Percentiles rank a stretch among this genome's conserved stretches.
Conservation (phyloP, 805 yeast species). For the Kodamaea hsintzibuensis region DNA sequence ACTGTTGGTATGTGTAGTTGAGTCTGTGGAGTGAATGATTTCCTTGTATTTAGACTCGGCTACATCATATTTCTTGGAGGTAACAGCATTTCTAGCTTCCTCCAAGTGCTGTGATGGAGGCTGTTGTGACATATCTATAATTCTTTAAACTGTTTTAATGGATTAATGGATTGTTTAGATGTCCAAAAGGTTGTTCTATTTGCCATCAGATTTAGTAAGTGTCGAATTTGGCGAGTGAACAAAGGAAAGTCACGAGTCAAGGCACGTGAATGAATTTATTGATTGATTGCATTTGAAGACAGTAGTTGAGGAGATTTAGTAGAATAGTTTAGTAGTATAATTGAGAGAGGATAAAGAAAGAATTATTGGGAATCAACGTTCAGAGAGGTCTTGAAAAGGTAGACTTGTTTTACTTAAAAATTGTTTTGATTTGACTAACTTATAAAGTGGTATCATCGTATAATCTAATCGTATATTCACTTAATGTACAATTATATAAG, state of each 20-base stretch:
- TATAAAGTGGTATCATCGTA: too few relatives aligned
- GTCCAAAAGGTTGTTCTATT: not conserved
- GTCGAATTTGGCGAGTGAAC: conserved; percentile 3
- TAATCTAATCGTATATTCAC: too few relatives aligned
- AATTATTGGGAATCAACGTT: too few relatives aligned
- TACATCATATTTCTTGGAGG: conserved; percentile 45
- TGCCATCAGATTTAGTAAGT: not conserved
- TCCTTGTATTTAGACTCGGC: conserved; percentile 65
- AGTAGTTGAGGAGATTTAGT: not conserved
- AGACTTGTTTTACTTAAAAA: too few relatives aligned
- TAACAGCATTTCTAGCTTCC: conserved; percentile 61
- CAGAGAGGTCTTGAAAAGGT: too few relatives aligned
- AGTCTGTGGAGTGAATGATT: conserved; percentile 35
- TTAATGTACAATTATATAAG: too few relatives aligned
- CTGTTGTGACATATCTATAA: conserved; percentile 20
- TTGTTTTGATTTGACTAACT: too few relatives aligned
- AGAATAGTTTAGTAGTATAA: too few relatives aligned
- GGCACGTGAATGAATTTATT: not conserved
- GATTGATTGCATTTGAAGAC: too few relatives aligned
- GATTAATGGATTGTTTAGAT: not conserved
- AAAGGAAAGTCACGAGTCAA: not conserved
- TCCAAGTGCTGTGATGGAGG: conserved; percentile 35
- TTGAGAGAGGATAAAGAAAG: too few relatives aligned
- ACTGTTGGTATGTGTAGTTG: conserved; percentile 16
- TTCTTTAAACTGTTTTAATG: not conserved